Evolutionary conservation across 495 filamentous ascomycete genomes (phyloP).

Genomic region (Letharia lupina): DNA sequence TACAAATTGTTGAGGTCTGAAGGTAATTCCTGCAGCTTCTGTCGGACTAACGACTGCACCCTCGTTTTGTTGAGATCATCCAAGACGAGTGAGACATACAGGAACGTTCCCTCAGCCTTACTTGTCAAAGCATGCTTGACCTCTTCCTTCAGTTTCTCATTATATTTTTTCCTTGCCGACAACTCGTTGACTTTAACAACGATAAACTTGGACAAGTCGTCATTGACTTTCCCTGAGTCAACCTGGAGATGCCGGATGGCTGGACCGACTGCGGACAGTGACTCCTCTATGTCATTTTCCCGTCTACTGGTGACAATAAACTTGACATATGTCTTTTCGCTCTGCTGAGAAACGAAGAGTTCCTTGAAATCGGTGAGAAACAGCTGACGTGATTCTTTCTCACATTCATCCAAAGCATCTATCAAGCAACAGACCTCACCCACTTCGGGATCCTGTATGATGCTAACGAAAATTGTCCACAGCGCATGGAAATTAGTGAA

Average conservation of each 20-base stretch:
- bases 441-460: constrained; percentile 28
- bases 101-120: constrained; percentile 37
- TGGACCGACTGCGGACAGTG: constrained; percentile 23
- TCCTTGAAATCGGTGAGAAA: constrained; percentile 22
- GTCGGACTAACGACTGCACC: constrained; percentile 7
- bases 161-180: constrained; percentile 25
- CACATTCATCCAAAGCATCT: constrained; percentile 43
- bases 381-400: constrained; percentile 30
- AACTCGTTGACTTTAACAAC: constrained; percentile 33
- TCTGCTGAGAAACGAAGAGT: neutral
- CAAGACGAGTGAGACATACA: constrained; percentile 40
- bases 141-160: constrained; percentile 19
- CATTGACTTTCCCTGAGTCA: constrained; percentile 28
- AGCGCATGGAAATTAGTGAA: constrained; percentile 31
- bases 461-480: constrained; percentile 31
- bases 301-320: constrained; percentile 34
- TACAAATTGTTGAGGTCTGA: constrained; percentile 24
- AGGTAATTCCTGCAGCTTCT: constrained; percentile 16
- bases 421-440: constrained; percentile 33
- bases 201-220: constrained; percentile 27
- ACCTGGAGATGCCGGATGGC: constrained; percentile 29
- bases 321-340: constrained; percentile 26
- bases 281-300: constrained; percentile 29
- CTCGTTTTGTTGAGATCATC: constrained; percentile 30
- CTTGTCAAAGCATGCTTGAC: constrained; percentile 29